Evolutionary conservation across 345 rosid genomes (phyloP).

Genomic region (Heritiera fomes): DNA sequence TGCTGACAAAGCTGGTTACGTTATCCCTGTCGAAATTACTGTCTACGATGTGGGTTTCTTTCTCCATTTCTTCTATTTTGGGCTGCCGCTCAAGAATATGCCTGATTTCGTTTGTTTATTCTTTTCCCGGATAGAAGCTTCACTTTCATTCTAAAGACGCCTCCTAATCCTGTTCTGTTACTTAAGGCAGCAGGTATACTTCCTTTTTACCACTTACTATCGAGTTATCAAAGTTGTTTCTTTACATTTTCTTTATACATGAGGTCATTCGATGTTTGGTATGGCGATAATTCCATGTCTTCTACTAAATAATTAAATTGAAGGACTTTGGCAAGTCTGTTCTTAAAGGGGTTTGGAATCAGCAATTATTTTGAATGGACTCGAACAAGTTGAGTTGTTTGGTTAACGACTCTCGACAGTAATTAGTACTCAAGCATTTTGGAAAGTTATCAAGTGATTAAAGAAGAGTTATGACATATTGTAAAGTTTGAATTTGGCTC

Average conservation of each 20-base stretch:
- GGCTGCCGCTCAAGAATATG: neutral
- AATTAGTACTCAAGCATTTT: neutral
- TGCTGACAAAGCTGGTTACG: slow-evolving; percentile 89
- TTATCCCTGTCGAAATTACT: slow-evolving; percentile 95
- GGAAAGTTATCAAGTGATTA: neutral
- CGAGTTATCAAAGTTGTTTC: neutral
- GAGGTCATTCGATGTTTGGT: neutral
- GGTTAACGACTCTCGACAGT: neutral
- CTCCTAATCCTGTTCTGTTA: slow-evolving; percentile 90
- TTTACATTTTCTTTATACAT: neutral
- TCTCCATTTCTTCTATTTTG: neutral
- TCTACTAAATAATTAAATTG: neutral
- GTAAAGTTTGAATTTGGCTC: too few relatives aligned
- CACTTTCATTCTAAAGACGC: slow-evolving; percentile 92
- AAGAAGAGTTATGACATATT: too few relatives aligned
- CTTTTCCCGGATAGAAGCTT: slow-evolving; percentile 84
- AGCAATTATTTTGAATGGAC: neutral
- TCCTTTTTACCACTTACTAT: neutral
- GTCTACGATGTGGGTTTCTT: slow-evolving; percentile 70
- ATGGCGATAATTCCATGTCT: neutral
- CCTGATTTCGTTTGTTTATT: neutral
- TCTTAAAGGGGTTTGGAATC: neutral
- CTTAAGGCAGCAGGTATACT: slow-evolving; percentile 89
- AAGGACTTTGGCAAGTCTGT: neutral
- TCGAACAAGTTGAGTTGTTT: too few relatives aligned